These are phyloP conservation scores for Colletotrichum graminicola DNA, from an alignment of 2,329 filamentous ascomycete genomes.

Conservation along the genomic window DNA sequence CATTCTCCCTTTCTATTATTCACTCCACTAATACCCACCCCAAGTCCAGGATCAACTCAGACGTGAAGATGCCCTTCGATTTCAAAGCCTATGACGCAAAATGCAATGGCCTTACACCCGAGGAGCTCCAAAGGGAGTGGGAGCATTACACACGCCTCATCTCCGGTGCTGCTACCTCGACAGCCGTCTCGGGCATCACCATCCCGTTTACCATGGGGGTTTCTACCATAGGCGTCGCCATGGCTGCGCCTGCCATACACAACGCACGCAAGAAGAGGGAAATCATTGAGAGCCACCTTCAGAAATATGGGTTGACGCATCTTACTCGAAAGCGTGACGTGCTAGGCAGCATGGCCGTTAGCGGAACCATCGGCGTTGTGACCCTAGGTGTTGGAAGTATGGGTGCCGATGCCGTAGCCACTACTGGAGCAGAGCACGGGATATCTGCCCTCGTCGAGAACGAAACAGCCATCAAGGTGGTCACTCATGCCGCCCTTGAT, in stretches of 20 bases:
- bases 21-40: neutral
- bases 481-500: slow-evolving; percentile 53
- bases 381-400: slow-evolving; percentile 53
- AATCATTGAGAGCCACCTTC: slow-evolving; percentile 56
- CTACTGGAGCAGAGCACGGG: slow-evolving; percentile 52
- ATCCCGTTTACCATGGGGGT: slow-evolving; percentile 55
- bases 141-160: slow-evolving; percentile 59
- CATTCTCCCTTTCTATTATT: neutral
- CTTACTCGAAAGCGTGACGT: slow-evolving; percentile 57
- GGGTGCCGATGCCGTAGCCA: slow-evolving; percentile 53
- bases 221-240: slow-evolving; percentile 54
- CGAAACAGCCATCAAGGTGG: slow-evolving; percentile 52
- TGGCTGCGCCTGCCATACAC: slow-evolving; percentile 56
- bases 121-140: slow-evolving; percentile 58
- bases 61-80: slow-evolving; percentile 54
- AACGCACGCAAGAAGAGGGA: slow-evolving; percentile 59
- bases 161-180: slow-evolving; percentile 55
- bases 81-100: slow-evolving; percentile 56
- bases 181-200: slow-evolving; percentile 54
- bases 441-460: slow-evolving; percentile 47
- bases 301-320: slow-evolving; percentile 50
- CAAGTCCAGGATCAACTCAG: neutral
- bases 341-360: slow-evolving; percentile 54
- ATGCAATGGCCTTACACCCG: slow-evolving; percentile 52
- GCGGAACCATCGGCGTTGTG: slow-evolving; percentile 52